phyloP scores from a whole-genome alignment of 805 yeast genomes.

The Candida ponderosae region DNA sequence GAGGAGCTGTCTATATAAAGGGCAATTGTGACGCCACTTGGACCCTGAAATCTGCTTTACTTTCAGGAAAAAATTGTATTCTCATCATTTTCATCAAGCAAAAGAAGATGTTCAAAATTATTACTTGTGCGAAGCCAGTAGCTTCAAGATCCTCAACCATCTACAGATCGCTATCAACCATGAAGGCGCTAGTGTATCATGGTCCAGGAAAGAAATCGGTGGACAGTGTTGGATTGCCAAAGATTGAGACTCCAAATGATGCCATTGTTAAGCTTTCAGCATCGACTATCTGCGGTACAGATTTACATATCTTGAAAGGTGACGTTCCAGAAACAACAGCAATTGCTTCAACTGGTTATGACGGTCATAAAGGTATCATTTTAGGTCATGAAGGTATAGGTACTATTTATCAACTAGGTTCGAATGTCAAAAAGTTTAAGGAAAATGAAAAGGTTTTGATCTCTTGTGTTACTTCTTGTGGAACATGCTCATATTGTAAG shows the following conservation, averaged over 20 bases:
- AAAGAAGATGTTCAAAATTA: background rate
- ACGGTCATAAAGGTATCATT: conserved; percentile 22
- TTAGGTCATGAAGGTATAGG: conserved; percentile 64
- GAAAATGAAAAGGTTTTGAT: conserved; percentile 53
- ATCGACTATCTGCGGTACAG: conserved; percentile 62
- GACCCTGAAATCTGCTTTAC: no score
- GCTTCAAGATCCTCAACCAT: background rate
- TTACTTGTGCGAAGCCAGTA: conserved; percentile 10
- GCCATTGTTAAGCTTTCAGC: conserved; percentile 47
- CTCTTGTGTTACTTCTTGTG: conserved; percentile 61
- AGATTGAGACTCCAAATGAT: conserved; percentile 38
- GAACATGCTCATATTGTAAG: conserved; percentile 47
- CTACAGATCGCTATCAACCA: conserved; percentile 10
- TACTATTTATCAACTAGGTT: conserved; percentile 40
- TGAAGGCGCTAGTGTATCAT: conserved; percentile 41
- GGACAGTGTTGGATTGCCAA: conserved; percentile 34
- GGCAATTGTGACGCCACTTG: no score
- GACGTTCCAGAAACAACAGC: conserved; percentile 46
- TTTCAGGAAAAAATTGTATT: no score
- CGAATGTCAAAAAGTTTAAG: conserved; percentile 38
- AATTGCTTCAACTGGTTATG: background rate
- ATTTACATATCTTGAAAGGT: conserved; percentile 55
- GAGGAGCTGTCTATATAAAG: no score
- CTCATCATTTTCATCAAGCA: background rate
- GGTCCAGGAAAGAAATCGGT: conserved; percentile 34